These are phyloP conservation scores for Schwanniomyces yamadae DNA, from an alignment of 805 yeast species.

Conservation along the genomic window DNA sequence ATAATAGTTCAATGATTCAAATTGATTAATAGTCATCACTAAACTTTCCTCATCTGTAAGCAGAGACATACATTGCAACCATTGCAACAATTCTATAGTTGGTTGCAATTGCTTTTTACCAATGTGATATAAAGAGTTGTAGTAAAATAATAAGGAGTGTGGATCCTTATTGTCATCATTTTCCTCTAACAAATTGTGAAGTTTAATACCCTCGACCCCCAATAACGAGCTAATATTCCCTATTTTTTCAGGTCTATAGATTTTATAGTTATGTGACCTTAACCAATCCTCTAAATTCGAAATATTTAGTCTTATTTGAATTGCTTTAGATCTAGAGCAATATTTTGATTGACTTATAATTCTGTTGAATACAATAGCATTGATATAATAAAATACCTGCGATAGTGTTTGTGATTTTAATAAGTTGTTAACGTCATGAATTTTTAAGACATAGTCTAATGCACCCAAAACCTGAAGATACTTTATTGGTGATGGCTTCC, in stretches of 20 bases:
- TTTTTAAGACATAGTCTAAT: slow-evolving; percentile 74
- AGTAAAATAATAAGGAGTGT: slow-evolving; percentile 55
- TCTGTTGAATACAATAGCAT: slow-evolving; percentile 69
- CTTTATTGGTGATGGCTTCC: slow-evolving; percentile 85
- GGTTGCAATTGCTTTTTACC: slow-evolving; percentile 71
- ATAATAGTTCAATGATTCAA: slow-evolving; percentile 58
- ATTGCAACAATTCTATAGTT: slow-evolving; percentile 76
- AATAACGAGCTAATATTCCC: slow-evolving; percentile 28
- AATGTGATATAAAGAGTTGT: slow-evolving; percentile 61
- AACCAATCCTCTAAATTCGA: slow-evolving; percentile 94
- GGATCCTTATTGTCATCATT: slow-evolving; percentile 33
- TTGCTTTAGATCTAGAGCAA: slow-evolving; percentile 77
- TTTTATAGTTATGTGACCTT: slow-evolving; percentile 59
- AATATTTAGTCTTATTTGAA: slow-evolving; percentile 84
- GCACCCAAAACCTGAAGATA: slow-evolving; percentile 88
- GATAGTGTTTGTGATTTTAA: slow-evolving; percentile 77
- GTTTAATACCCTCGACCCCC: slow-evolving; percentile 9
- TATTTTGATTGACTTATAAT: slow-evolving; percentile 66
- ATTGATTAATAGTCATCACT: slow-evolving; percentile 49
- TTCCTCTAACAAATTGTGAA: slow-evolving; percentile 25
- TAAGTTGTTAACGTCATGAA: slow-evolving; percentile 77
- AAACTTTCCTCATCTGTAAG: slow-evolving; percentile 65
- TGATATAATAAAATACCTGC: slow-evolving; percentile 75
- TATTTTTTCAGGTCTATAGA: slow-evolving; percentile 27
- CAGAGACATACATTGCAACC: slow-evolving; percentile 84